Evolutionary conservation across 805 yeast genomes (phyloP), one percentile per base, ranked within the genome.

Genomic region (Candida krabiensis): DNA sequence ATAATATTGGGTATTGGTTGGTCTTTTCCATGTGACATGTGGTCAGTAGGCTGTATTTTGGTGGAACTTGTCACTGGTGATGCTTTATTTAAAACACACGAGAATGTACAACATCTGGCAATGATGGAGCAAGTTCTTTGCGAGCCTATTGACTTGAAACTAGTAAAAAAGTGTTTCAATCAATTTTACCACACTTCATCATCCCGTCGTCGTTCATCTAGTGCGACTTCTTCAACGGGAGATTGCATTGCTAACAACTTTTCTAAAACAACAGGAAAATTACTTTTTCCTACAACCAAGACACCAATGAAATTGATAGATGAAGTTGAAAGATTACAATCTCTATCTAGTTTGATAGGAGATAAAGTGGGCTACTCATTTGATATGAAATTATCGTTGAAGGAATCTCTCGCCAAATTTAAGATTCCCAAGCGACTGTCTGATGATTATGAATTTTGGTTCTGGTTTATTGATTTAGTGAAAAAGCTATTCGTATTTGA

Each of bases 11-110:
- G 96, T 2, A 73, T 78, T n/a, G 96, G 97, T 14, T 93, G 99
- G 98, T 85, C 96, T 6, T 89, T 76, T 52, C 95, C 97, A 1
- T 91, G 98, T 61, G 99, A 93, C 60, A 69, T 91, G 67, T 93
- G 99, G 99, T 86, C 96, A 1, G 72, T 93, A 30, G 99, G 96
- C 1, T 91, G 98, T 61, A 87, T 93, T 12, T 65, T 93, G 24
- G 90, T 88, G 8, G 99, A 93, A 64, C 65, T 93, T 34, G 81
- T 86, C 26, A 87, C 95, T 14, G 99, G 99, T 19, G 96, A 88
- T 55, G 96, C 97, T 1, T 66, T 93, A 17, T 93, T 91, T 63
- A 89, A 87, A 49, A 93, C 98, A 1, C 96, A 91, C 60, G 97
- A 93, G 58, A 90, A 91, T 60, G 67, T 82, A 35, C 98, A 91